phyloP scores from a whole-genome alignment of 208 protist genomes.

The Leishmania tarentolae region DNA sequence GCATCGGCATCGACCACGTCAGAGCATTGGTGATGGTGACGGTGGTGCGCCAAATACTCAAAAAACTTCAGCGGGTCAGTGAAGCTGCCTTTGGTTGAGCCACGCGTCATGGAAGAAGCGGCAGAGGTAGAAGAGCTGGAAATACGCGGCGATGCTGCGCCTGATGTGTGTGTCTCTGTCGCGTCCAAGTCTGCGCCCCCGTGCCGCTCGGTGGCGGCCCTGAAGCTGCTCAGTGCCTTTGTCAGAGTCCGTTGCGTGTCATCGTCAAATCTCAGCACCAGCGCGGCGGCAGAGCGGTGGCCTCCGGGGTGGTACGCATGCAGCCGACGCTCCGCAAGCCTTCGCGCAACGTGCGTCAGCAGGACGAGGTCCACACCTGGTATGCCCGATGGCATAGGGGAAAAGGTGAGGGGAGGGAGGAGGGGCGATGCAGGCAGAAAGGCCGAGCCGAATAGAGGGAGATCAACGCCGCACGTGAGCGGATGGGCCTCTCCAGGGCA shows the following conservation, averaged over 20 bases:
- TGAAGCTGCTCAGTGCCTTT: background rate
- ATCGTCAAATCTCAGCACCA: slow-evolving; percentile 76
- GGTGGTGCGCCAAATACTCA: background rate
- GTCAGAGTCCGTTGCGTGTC: slow-evolving; percentile 34
- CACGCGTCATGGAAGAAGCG: background rate
- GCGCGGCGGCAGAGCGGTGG: slow-evolving; percentile 46
- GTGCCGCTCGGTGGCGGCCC: background rate
- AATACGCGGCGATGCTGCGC: background rate
- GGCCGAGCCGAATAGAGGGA: background rate
- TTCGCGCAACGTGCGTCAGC: slow-evolving; percentile 37
- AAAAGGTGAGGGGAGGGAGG: slow-evolving; percentile 6
- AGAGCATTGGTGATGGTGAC: background rate
- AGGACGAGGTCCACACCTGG: slow-evolving; percentile 58
- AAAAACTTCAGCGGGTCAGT: background rate
- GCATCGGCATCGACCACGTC: slow-evolving; percentile 21
- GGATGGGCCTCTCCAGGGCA: background rate
- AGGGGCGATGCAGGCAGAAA: background rate
- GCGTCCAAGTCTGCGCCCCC: background rate
- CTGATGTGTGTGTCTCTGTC: background rate
- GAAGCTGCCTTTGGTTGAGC: background rate
- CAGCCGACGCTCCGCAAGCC: slow-evolving; percentile 45
- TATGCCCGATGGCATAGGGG: slow-evolving; percentile 23
- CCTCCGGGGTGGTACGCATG: slow-evolving; percentile 55
- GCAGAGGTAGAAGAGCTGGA: background rate
- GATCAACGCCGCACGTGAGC: background rate